Evolutionary conservation across 2,329 filamentous ascomycete genomes (phyloP), one percentile per base, ranked within the genome.

Genomic region (Thermomyces lanuginosus): DNA sequence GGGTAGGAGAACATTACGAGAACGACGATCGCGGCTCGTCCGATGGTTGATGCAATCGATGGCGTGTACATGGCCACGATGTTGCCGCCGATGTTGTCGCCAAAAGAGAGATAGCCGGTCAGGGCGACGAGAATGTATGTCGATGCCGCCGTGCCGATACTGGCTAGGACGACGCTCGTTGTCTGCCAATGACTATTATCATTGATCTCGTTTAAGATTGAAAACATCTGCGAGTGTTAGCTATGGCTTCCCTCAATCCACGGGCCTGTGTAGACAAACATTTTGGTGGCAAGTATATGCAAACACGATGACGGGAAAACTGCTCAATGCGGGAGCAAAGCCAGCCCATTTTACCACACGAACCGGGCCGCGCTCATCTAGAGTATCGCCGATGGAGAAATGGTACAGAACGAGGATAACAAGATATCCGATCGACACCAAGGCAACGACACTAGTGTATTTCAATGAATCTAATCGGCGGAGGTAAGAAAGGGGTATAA

Each of bases 211-310:
- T 98, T 98, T 22, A 98, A 60, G 38, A 98, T 92, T 7, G 86
- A 92, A 51, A 98, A 98, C 89, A 98, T 98, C 80, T 89, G 40
- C 1, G 2, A 16, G 1, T 8, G 6, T 12, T 29, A 39, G 37
- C 56, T 34, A 58, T 9, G 12, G n/a, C n/a, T n/a, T n/a, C n/a
- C 12, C 52, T 29, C 16, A 32, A 27, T 10, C 2, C 5, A 24
- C 21, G 10, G 4, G 2, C 14, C 17, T 4, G 2, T 13, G 4
- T 5, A 3, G 5, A 46, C 70, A 38, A 58, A 89, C 81, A 49
- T 98, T 98, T 46, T 98, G 89, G 53, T 98, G 89, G 50, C 89
- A 98, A 1, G 89, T 98, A 51, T 95, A 98, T n/a, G 86, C 89
- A 61, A 98, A 98, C 2, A 98, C 81, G 30, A 95, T 84, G 28